These are phyloP conservation scores for Ophiostoma triangulosporum DNA, from an alignment of 2,329 filamentous ascomycete genomes.

Conservation along the genomic window DNA sequence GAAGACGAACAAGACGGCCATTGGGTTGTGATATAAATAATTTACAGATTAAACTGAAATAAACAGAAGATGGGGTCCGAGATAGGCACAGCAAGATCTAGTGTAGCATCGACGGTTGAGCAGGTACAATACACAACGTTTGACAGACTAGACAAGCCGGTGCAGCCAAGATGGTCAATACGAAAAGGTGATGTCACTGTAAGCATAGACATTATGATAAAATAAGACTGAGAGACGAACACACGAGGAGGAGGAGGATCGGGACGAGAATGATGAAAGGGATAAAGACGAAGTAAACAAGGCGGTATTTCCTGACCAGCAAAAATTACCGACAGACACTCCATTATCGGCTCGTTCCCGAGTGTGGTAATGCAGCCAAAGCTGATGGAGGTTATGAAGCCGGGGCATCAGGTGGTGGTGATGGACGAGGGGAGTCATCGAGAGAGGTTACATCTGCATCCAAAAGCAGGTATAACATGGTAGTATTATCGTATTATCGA, in stretches of 20 bases:
- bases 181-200: too few relatives aligned
- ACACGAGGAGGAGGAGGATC: too few relatives aligned
- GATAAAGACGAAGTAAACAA: too few relatives aligned
- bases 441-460: not conserved
- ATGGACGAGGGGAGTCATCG: not conserved
- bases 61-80: constrained; percentile 3
- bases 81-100: constrained; percentile 3
- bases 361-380: not conserved
- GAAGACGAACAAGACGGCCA: too few relatives aligned
- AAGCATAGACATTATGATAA: too few relatives aligned
- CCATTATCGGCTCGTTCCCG: too few relatives aligned
- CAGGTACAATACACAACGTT: not conserved
- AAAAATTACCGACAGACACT: too few relatives aligned
- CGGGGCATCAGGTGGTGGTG: not conserved
- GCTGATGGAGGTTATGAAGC: not conserved
- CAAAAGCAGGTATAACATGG: not conserved
- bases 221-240: too few relatives aligned
- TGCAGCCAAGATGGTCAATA: not conserved
- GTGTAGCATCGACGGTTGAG: not conserved
- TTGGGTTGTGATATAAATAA: not conserved
- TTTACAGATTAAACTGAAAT: not conserved
- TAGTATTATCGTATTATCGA: not conserved
- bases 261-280: too few relatives aligned
- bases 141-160: not conserved
- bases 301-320: too few relatives aligned